A percentile compares a stretch with the other conserved stretches of the same genome.
Evolutionary conservation across 805 yeast species (phyloP).

Genomic region (Schwanniomyces sp.): DNA sequence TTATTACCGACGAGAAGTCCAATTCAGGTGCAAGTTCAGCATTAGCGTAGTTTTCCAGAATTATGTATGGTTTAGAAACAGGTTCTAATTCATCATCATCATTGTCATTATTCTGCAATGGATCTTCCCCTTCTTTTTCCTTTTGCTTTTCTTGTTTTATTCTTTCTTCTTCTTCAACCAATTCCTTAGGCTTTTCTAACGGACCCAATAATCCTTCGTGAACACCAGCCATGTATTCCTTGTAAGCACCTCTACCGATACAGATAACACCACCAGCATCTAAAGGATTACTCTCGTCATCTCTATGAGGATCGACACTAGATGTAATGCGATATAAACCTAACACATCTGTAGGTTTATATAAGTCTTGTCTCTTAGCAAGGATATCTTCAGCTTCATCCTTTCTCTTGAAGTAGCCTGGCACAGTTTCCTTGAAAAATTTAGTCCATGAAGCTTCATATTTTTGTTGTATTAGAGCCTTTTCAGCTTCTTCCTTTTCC

Average conservation of each 20-base stretch:
- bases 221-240: constrained; percentile 85
- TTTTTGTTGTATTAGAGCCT: constrained; percentile 3
- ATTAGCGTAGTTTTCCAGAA: constrained; percentile 53
- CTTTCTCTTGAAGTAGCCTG: constrained; percentile 19
- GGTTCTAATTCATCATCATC: constrained; percentile 29
- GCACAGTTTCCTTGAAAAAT: constrained; percentile 19
- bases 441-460: constrained; percentile 28
- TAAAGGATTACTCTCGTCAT: constrained; percentile 41
- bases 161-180: constrained; percentile 16
- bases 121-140: constrained; percentile 5
- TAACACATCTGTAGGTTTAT: constrained; percentile 46
- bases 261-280: constrained; percentile 85
- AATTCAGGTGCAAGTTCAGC: constrained; percentile 64
- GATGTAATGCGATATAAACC: constrained; percentile 52
- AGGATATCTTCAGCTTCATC: constrained; percentile 27
- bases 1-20: constrained; percentile 30
- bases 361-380: constrained; percentile 34
- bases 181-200: constrained; percentile 47
- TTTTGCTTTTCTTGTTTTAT: constrained; percentile 10
- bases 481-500: constrained; percentile 7
- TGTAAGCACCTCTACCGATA: constrained; percentile 93
- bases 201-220: constrained; percentile 97
- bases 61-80: constrained; percentile 65
- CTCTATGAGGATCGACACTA: constrained; percentile 44
- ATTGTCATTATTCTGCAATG: constrained; percentile 6